These are phyloP conservation scores for Solanum virginianum DNA, from an alignment of 257 asterid genomes.

Conservation along the genomic window DNA sequence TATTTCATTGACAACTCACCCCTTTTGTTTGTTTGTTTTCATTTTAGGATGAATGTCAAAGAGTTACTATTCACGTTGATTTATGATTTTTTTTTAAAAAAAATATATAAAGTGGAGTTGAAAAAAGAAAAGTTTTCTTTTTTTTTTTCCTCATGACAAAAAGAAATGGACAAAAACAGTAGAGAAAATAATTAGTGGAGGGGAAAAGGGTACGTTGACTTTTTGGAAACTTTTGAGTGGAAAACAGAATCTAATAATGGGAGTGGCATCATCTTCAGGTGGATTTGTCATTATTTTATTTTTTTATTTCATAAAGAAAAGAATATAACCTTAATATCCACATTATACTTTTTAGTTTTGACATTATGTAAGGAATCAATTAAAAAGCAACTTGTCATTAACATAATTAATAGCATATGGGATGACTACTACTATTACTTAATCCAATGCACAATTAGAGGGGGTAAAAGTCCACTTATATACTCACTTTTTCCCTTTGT, in stretches of 20 bases:
- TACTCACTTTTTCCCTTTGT: background rate
- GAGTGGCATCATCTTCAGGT: background rate
- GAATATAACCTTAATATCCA: background rate
- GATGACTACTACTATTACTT: background rate
- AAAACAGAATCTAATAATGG: background rate
- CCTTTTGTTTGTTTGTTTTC: background rate
- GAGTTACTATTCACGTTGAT: background rate
- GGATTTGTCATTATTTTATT: background rate
- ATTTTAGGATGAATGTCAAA: background rate
- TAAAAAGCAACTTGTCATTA: background rate
- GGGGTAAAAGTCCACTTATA: background rate
- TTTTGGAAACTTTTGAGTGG: background rate
- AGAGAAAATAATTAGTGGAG: background rate
- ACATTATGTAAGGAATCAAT: background rate
- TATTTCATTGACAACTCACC: background rate
- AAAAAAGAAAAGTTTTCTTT: background rate
- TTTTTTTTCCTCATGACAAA: background rate
- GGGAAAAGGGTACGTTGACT: background rate
- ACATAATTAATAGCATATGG: background rate
- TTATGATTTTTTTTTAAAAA: background rate
- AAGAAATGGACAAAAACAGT: background rate
- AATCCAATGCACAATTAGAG: background rate
- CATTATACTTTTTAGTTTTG: background rate
- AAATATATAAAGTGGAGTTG: background rate
- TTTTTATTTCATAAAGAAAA: background rate